These are phyloP conservation scores for Sechiopsis laciniata DNA, from an alignment of 306 rosid species.

Conservation along the genomic window DNA sequence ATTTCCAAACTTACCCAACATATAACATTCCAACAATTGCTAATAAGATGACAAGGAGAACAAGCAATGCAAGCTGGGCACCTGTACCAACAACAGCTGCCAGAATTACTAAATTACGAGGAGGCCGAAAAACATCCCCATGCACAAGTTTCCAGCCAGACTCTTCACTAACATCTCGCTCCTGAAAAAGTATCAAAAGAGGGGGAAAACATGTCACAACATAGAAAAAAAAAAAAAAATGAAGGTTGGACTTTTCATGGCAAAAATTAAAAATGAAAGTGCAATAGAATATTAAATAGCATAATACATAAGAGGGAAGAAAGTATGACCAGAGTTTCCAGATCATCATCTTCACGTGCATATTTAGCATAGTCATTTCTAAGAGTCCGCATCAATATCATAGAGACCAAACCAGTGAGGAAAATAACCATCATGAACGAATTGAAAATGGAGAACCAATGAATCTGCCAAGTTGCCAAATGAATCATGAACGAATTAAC, in stretches of 20 bases:
- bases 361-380: constrained; percentile 98
- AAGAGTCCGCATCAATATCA: constrained; percentile 97
- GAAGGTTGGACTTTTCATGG: neutral
- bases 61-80: constrained; percentile 90
- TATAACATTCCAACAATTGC: constrained; percentile 98
- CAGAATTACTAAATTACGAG: constrained; percentile 68
- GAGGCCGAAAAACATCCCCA: constrained; percentile 96
- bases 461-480: constrained; percentile 58
- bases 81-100: constrained; percentile 99
- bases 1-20: constrained; percentile 56
- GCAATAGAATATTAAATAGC: neutral
- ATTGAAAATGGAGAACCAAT: constrained; percentile 98
- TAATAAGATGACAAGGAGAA: constrained; percentile 92
- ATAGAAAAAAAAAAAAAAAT: constrained; percentile 1
- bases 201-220: constrained; percentile 12
- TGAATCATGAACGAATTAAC: too few species aligned
- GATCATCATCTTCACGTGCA: constrained; percentile 96
- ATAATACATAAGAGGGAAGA: constrained; percentile 18
- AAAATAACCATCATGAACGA: constrained; percentile 99
- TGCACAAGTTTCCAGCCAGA: constrained; percentile 99
- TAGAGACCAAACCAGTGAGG: constrained; percentile 97
- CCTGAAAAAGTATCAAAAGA: constrained; percentile 41
- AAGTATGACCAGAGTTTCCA: constrained; percentile 77
- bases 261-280: neutral
- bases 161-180: constrained; percentile 97